phyloP scores from a whole-genome alignment of 768 basidiomycete genomes.

The Suillus bovinus region DNA sequence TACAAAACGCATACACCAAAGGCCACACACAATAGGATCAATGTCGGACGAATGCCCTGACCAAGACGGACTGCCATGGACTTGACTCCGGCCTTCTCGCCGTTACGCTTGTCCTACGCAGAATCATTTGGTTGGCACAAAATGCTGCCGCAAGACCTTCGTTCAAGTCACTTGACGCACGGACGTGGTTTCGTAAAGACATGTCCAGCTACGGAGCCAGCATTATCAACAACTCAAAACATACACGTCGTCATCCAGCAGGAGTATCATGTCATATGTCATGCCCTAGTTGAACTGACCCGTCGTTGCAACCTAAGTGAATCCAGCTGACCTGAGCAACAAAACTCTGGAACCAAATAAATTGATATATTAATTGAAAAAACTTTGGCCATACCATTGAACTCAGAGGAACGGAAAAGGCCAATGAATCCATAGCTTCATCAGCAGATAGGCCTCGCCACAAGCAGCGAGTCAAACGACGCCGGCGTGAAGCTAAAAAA shows the following conservation, averaged over 20 bases:
- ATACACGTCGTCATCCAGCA: neutral
- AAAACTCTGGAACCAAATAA: neutral
- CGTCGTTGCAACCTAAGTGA: neutral
- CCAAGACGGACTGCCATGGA: neutral
- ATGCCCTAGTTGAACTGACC: neutral
- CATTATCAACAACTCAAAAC: neutral
- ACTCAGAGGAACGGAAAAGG: conserved; percentile 22
- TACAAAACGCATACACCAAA: neutral
- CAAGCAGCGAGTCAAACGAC: neutral
- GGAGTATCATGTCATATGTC: neutral
- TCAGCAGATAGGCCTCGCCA: conserved; percentile 19
- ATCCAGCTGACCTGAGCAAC: too few species aligned
- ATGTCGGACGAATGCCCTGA: neutral
- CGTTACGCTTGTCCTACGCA: neutral
- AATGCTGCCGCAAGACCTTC: neutral
- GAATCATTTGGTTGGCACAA: neutral
- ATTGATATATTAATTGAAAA: too few species aligned
- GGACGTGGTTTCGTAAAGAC: neutral
- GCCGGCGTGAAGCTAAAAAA: neutral
- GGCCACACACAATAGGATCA: neutral
- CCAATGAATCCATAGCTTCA: conserved; percentile 29
- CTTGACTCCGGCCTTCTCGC: neutral
- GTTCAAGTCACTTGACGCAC: neutral
- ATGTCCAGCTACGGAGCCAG: neutral
- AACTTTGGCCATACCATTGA: conserved; percentile 14